Evolutionary conservation across 2,329 filamentous ascomycete species (phyloP).

Genomic region (Colletotrichum tabaci): DNA sequence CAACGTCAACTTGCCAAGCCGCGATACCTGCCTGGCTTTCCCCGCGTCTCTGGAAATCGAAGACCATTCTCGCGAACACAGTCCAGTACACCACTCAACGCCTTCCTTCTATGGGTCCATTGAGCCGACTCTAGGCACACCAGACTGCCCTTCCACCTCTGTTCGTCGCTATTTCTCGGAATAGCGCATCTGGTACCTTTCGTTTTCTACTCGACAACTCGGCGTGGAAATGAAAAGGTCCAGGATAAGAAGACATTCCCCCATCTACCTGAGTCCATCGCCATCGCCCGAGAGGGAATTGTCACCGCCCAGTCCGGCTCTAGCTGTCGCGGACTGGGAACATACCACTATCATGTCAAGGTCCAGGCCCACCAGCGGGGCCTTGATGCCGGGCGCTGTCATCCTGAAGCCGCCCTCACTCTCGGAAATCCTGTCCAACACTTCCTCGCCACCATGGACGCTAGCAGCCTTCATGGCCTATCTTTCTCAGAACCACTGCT

Average conservation of each 20-base stretch:
- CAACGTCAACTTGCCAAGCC: background rate
- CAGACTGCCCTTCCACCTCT: background rate
- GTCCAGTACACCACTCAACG: too few species aligned
- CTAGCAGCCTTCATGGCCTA: slow-evolving; percentile 96
- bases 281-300: slow-evolving; percentile 57
- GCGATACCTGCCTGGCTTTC: background rate
- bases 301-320: slow-evolving; percentile 59
- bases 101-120: slow-evolving; percentile 12
- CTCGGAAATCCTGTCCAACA: slow-evolving; percentile 89
- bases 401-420: slow-evolving; percentile 74
- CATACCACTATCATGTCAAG: slow-evolving; percentile 60
- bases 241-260: slow-evolving; percentile 61
- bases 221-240: slow-evolving; percentile 61
- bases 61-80: background rate
- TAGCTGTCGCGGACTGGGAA: slow-evolving; percentile 62
- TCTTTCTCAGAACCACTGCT: slow-evolving; percentile 94
- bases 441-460: slow-evolving; percentile 89
- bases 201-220: slow-evolving; percentile 7
- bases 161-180: slow-evolving; percentile 2
- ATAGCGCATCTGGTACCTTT: slow-evolving; percentile 17
- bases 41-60: background rate
- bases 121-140: slow-evolving; percentile 20
- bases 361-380: slow-evolving; percentile 66
- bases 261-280: slow-evolving; percentile 59
- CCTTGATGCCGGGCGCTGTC: slow-evolving; percentile 60